Conservation (phyloP, 139 green algal genomes). For the Closterium sp. region DNA sequence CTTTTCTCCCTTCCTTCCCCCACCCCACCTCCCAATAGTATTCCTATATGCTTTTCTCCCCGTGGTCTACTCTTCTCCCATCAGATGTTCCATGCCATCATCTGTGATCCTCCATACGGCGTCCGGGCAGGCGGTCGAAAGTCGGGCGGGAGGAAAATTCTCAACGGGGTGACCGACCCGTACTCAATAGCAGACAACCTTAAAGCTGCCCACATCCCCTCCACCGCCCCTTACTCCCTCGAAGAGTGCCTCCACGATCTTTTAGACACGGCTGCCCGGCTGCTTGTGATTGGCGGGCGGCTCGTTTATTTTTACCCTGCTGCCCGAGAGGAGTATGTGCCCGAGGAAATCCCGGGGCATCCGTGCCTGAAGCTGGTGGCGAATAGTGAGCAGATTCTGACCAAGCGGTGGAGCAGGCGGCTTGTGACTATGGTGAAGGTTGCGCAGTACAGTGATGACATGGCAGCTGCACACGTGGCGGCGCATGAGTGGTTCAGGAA, state of each 20-base stretch:
- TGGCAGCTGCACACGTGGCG: constrained; percentile 25
- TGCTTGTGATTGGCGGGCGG: constrained; percentile 62
- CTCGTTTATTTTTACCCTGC: constrained; percentile 51
- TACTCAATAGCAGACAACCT: constrained; percentile 52
- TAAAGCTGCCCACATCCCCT: constrained; percentile 67
- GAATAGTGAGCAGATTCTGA: constrained; percentile 83
- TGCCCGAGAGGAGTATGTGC: constrained; percentile 58
- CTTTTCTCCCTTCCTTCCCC: too few species aligned
- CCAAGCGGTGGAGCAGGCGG: constrained; percentile 73
- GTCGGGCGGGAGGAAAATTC: constrained; percentile 52
- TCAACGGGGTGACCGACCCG: constrained; percentile 5
- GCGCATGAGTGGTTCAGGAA: not conserved
- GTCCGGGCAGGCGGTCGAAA: constrained; percentile 91
- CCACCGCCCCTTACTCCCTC: constrained; percentile 78
- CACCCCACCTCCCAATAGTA: too few species aligned
- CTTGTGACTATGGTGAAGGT: constrained; percentile 85
- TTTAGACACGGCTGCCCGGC: constrained; percentile 72
- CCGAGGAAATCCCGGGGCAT: constrained; percentile 72
- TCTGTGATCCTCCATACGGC: constrained; percentile 94
- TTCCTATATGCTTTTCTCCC: not conserved
- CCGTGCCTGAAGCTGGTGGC: constrained; percentile 61
- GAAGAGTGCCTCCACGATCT: constrained; percentile 89
- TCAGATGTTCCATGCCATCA: constrained; percentile 74
- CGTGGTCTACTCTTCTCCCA: not conserved
- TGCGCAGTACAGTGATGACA: constrained; percentile 33